Conservation (phyloP, 441 rosid species). For the Brassica balearica region DNA sequence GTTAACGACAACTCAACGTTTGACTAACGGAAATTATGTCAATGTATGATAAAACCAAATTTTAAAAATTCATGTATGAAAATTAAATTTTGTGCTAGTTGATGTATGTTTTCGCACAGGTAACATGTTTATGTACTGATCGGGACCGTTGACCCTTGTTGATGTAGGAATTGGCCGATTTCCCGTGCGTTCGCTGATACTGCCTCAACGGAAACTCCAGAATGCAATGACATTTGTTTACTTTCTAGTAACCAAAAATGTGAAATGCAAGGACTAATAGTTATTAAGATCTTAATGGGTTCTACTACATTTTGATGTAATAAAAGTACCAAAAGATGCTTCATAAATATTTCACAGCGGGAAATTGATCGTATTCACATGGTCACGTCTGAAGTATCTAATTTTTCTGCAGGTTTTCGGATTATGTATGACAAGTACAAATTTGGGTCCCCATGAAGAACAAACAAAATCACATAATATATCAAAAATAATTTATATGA, state of each 20-base stretch:
- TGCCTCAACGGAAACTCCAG: background rate
- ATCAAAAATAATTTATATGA: conserved; percentile 8
- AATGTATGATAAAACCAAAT: too few species aligned
- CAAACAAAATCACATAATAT: background rate
- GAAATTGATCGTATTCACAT: conserved; percentile 31
- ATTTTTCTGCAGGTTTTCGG: conserved; percentile 29
- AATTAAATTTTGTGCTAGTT: too few species aligned
- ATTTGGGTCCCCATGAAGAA: conserved; percentile 32
- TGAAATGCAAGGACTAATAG: conserved; percentile 8
- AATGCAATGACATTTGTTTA: conserved; percentile 12
- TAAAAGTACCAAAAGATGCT: conserved; percentile 17
- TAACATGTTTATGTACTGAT: too few species aligned
- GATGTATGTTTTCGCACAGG: too few species aligned
- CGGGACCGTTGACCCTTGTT: too few species aligned
- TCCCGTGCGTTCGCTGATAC: background rate
- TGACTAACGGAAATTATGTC: too few species aligned
- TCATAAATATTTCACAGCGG: conserved; percentile 25
- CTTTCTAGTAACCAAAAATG: background rate
- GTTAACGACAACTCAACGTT: too few species aligned
- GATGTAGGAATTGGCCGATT: too few species aligned
- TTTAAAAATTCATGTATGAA: too few species aligned
- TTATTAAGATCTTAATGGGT: conserved; percentile 16
- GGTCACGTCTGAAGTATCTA: conserved; percentile 43
- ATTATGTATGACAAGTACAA: conserved; percentile 41
- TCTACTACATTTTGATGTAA: conserved; percentile 26